Base-by-base conservation (phyloP, 768 basidiomycete species). In the Agaricus sinodeliciosus region DNA sequence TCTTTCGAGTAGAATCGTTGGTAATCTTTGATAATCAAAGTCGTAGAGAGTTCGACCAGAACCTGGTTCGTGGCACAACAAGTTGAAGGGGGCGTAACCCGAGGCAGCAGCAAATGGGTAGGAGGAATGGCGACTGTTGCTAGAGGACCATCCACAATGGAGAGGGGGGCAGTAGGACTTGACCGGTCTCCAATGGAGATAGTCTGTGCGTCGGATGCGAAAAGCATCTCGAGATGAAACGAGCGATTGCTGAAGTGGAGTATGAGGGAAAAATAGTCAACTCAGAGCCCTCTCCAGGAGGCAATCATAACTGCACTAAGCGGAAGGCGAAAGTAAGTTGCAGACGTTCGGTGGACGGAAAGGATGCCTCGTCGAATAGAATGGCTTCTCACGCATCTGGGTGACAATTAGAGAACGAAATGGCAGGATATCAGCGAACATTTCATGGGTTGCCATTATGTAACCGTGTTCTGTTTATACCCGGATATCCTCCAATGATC, bases 21-120 rank as follows among this genome's bases (percentile, higher is more conserved):
- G 62, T 72, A 82, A 61, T 80, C 67, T 1, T 72, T 66, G 25
- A 83, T 77, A 54, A 74, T 66, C 36, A 82, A 39, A 7, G 73
- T 67, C 2, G 81, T 82, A 3, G 74, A 65, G 19, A 83, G 69
- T 48, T 77, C 65, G 55, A 82, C 67, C 36, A 79, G 70, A 42
- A 80, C 75, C 59, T 71, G 65, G 57, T 72, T 73, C 26, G 72
- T 67, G 19, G 65, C 58, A 57, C 70, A 72, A 51, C 64, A 63
- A 40, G 67, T 60, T 9, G 70, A 63, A 3, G 67, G 55, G 57
- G 68, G 63, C 28, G 70, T 72, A 37, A 59, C 55, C 40, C 65
- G 69, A 55, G 72, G 69, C 34, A 65, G 65, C 19, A 58, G 45
- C 16, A 48, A 55, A 51, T 58, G 37, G 64, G 58, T 22, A 49